A percentile compares a stretch with the other conserved stretches of the same genome.
Conservation (phyloP, 257 asterid genomes). For the Verbascum thapsus region DNA sequence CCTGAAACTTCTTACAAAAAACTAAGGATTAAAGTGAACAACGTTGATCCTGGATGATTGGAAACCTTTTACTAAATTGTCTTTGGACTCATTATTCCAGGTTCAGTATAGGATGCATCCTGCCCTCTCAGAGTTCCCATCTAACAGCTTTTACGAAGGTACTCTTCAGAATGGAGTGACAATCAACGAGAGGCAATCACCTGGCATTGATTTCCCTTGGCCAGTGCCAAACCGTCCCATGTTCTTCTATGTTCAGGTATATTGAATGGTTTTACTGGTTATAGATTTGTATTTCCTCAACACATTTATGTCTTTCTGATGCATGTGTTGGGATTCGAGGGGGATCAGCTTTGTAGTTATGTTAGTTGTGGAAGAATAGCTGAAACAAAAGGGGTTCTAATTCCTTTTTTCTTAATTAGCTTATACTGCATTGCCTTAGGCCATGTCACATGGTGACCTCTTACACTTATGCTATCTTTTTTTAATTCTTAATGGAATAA, state of each 20-base stretch:
- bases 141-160: constrained; percentile 97
- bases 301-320: constrained; percentile 10
- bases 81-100: constrained; percentile 42
- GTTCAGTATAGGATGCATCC: constrained; percentile 99
- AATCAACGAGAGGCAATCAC: constrained; percentile 83
- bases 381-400: constrained; percentile 4
- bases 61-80: neutral
- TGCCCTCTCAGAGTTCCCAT: constrained; percentile 93
- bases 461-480: constrained; percentile 17
- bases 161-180: constrained; percentile 99
- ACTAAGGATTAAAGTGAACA: neutral
- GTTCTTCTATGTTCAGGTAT: constrained; percentile 99
- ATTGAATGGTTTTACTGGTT: constrained; percentile 9
- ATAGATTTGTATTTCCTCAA: constrained; percentile 19
- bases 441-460: neutral
- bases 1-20: too few species aligned
- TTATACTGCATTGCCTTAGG: constrained; percentile 13
- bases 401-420: constrained; percentile 3
- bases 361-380: constrained; percentile 23
- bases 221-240: constrained; percentile 98
- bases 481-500: neutral
- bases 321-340: constrained; percentile 16
- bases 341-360: neutral
- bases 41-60: neutral
- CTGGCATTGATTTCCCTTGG: constrained; percentile 99